Evolutionary conservation across 2,329 filamentous ascomycete species (phyloP), one percentile per base, ranked within the genome.

Genomic region (Nectriaceae sp.): DNA sequence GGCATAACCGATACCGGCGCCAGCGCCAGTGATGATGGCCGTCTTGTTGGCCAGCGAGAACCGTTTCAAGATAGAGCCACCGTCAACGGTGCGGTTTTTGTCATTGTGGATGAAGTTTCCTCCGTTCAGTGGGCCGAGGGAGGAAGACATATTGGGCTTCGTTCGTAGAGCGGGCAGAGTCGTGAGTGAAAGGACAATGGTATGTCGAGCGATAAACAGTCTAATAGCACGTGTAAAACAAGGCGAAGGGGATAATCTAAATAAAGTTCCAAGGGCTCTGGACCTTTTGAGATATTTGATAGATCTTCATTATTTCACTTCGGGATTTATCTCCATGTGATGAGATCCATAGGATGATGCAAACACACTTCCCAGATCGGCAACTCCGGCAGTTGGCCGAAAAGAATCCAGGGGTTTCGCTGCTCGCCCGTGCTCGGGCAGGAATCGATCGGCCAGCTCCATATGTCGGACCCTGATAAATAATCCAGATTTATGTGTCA

Each of bases 41-140:
- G 84, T 88, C 61, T 82, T 82, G 40, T 83, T 83, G 58, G 82
- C 81, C 36, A 88, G 74, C 3, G 84, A 87, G 71, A 87, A 86
- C 44, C 59, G 59, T 47, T 62, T 61, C 42, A 62, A 21, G 26
- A 62, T 53, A 26, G 59, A 57, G 31, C 59, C 59, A 22, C 59
- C 57, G 40, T 62, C 57, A 20, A 59, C 37, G 41, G 53, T 43
- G 20, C 57, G 57, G 36, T 11, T 11, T 18, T 54, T 42, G 40
- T 54, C 37, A n/a, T 61, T 49, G 40, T 59, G 59, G 35, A 62
- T 31, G 26, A 62, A 62, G 55, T 61, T 62, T 40, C 59, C 57
- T 36, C 59, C 57, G 29, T 50, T 51, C 22, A 62, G 57, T 20
- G 59, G 59, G 44, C 52, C 33, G 19, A 62, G 59, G 38, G 54